Conservation (phyloP, 2,329 filamentous ascomycete genomes). For the Bimuria novae-zelandiae region DNA sequence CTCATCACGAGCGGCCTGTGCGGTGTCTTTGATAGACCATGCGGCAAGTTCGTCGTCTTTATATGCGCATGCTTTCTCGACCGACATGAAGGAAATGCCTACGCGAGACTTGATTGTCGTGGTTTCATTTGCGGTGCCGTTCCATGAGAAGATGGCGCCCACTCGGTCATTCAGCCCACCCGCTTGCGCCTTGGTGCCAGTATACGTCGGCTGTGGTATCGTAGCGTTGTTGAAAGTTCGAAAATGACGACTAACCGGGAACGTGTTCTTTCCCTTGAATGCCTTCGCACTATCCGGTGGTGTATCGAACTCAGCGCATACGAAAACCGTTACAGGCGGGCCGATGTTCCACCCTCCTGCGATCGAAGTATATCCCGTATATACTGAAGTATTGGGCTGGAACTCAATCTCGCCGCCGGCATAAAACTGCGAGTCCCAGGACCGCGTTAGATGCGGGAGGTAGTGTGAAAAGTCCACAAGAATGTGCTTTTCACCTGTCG, state of each 20-base stretch:
- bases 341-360: slow-evolving; percentile 46
- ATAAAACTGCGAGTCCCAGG: slow-evolving; percentile 45
- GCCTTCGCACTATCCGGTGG: slow-evolving; percentile 27
- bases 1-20: slow-evolving; percentile 47
- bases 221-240: slow-evolving; percentile 37
- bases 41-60: slow-evolving; percentile 51
- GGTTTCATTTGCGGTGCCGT: slow-evolving; percentile 33
- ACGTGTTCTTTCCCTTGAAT: slow-evolving; percentile 46
- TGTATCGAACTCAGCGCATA: slow-evolving; percentile 43
- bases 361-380: slow-evolving; percentile 41
- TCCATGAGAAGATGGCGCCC: slow-evolving; percentile 58
- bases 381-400: slow-evolving; percentile 32
- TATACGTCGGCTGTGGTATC: slow-evolving; percentile 35
- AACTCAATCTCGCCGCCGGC: slow-evolving; percentile 42
- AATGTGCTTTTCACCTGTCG: slow-evolving; percentile 46
- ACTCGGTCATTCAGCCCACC: slow-evolving; percentile 50
- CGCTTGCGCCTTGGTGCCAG: slow-evolving; percentile 31
- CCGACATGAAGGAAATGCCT: slow-evolving; percentile 55
- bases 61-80: slow-evolving; percentile 55
- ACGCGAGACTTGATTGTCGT: slow-evolving; percentile 55
- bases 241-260: slow-evolving; percentile 40
- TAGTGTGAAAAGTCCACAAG: slow-evolving; percentile 56
- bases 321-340: slow-evolving; percentile 41
- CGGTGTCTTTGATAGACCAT: slow-evolving; percentile 49
- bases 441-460: slow-evolving; percentile 36